Evolutionary conservation across 305 asterid genomes (phyloP).

Genomic region (Rubia peregrina): DNA sequence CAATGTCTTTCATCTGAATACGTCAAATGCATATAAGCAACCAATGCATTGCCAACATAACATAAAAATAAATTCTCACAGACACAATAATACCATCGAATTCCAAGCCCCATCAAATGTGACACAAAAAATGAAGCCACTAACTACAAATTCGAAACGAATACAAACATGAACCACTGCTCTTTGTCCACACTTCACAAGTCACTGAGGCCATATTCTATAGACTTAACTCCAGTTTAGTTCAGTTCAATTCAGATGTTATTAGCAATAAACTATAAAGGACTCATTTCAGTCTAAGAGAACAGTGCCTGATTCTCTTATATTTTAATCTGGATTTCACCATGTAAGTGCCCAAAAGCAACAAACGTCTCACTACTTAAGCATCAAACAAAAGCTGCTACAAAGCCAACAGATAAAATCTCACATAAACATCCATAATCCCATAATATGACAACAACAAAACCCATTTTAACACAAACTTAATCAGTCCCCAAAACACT

Average conservation of each 20-base stretch:
- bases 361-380: not conserved
- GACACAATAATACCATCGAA: not conserved
- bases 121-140: not conserved
- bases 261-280: not conserved
- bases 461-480: not conserved
- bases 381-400: not conserved
- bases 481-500: not conserved
- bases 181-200: not conserved
- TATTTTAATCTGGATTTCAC: not conserved
- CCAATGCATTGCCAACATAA: not conserved
- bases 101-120: not conserved
- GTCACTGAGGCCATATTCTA: not conserved
- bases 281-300: not conserved
- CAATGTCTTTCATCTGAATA: conserved; percentile 86
- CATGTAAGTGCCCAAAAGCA: not conserved
- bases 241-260: not conserved
- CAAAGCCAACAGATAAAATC: not conserved
- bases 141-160: not conserved
- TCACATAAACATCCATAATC: not conserved
- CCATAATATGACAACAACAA: not conserved
- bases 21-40: not conserved
- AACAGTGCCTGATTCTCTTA: not conserved
- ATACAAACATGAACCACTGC: not conserved
- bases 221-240: not conserved
- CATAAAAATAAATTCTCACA: not conserved